Conservation (phyloP, 129 eudicot genomes). For the Pulicaria dysenterica region DNA sequence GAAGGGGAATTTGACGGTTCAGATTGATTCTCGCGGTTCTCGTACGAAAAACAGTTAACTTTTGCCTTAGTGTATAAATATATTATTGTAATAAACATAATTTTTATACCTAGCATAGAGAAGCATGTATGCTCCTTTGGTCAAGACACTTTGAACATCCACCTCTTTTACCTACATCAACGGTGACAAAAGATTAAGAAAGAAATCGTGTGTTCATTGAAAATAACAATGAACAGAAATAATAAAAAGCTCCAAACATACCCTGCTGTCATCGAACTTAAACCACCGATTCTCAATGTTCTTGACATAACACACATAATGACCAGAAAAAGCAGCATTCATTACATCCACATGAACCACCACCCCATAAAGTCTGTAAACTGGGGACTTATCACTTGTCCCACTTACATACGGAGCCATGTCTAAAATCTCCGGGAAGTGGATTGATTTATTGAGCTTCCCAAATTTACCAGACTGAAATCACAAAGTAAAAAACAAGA, state of each 20-base stretch:
- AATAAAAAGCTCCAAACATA: slow-evolving; percentile 37
- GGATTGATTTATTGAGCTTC: slow-evolving; percentile 74
- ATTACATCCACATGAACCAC: slow-evolving; percentile 81
- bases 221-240: neutral
- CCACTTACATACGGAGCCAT: slow-evolving; percentile 82
- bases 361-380: slow-evolving; percentile 85
- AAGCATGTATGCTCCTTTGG: slow-evolving; percentile 86
- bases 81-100: neutral
- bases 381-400: slow-evolving; percentile 70
- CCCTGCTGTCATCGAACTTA: slow-evolving; percentile 77
- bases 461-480: slow-evolving; percentile 82
- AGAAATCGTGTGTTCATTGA: neutral
- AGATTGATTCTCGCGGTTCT: too few relatives aligned
- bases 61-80: too few relatives aligned
- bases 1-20: too few relatives aligned
- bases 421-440: slow-evolving; percentile 80
- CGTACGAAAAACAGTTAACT: neutral
- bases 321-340: slow-evolving; percentile 88
- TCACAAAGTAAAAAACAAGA: slow-evolving; percentile 4
- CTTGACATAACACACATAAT: slow-evolving; percentile 81
- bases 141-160: slow-evolving; percentile 61
- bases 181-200: neutral
- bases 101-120: slow-evolving; percentile 72
- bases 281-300: slow-evolving; percentile 78
- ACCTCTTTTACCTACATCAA: slow-evolving; percentile 60